Evolutionary conservation across 352 stramenopile genomes (phyloP), one percentile per base, ranked within the genome.

Genomic region (Phytophthora idaei): DNA sequence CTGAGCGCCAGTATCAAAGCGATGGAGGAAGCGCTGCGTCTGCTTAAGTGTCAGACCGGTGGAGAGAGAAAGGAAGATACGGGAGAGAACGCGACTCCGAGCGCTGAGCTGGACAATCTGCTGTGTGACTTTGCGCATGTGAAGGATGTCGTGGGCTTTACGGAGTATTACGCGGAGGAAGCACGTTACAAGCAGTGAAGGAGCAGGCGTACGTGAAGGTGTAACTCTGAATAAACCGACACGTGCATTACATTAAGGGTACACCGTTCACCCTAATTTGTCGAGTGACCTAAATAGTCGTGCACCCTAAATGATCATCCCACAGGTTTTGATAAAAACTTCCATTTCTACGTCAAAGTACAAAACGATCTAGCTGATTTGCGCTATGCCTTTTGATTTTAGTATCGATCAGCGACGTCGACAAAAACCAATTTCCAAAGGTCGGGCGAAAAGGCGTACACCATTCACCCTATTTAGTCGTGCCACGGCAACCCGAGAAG

Each of bases 81-180:
- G 34, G 62, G 51, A 17, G 41, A 36, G 9, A 80, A 84, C 21
- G 71, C 76, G 4, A 76, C 70, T 28, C 80, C 78, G 1, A 78
- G 74, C 50, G 58, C 61, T 7, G 72, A 51, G 34, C 87, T 96
- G 15, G 82, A 97, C 61, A 85, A 91, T 59, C 81, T 97, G 60
- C 87, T 98, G 57, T 86, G 88, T 45, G 80, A 88, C 21, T 98
- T 98, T 81, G 77, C 68, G 7, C 86, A 98, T 51, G 89, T 95
- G 29, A 97, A 98, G 65, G 86, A 97, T 73, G 87, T 95, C 12
- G 94, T 98, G 28, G 95, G 95, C 25, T 98, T 98, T 73, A 95
- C 74, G 12, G 89, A 92, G 32, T 98, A 98, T 82, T 93, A 91
- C 52, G 71, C 72, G 25, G 89, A 98, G 70, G 93, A 98, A 71